Evolutionary conservation across 2,329 filamentous ascomycete species (phyloP).

Genomic region (Trichoderma simmonsii): DNA sequence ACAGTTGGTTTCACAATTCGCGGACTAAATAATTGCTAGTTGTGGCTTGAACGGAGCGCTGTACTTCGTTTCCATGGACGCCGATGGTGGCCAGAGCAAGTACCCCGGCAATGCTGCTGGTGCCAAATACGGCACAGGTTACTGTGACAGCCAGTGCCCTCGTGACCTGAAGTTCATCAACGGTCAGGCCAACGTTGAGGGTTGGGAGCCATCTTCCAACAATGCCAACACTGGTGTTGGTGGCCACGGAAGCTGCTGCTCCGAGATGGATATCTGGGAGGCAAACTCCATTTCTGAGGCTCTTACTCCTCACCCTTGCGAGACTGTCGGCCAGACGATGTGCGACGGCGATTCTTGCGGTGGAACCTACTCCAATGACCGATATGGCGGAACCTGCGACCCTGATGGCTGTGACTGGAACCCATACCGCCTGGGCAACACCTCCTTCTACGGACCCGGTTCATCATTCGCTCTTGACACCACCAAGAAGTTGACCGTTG

Average conservation of each 20-base stretch:
- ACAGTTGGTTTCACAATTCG: neutral
- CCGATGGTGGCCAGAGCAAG: conserved; percentile 52
- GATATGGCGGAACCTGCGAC: conserved; percentile 63
- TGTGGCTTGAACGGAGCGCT: conserved; percentile 71
- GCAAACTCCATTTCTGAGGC: conserved; percentile 64
- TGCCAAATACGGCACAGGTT: conserved; percentile 60
- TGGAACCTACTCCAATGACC: conserved; percentile 49
- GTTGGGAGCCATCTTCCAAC: conserved; percentile 48
- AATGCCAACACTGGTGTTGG: conserved; percentile 56
- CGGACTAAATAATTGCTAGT: conserved; percentile 36
- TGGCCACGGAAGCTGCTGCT: conserved; percentile 53
- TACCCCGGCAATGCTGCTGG: conserved; percentile 50
- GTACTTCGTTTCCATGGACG: conserved; percentile 62
- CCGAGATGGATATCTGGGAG: conserved; percentile 64
- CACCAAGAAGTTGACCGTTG: conserved; percentile 58
- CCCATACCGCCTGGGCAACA: conserved; percentile 63
- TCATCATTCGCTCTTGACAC: conserved; percentile 57
- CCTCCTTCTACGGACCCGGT: conserved; percentile 58
- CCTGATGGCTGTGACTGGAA: conserved; percentile 71
- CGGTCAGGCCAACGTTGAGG: conserved; percentile 52
- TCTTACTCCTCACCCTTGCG: conserved; percentile 64
- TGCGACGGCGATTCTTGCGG: conserved; percentile 53
- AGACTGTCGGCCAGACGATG: conserved; percentile 44
- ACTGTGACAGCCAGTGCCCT: conserved; percentile 52
- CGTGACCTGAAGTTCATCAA: conserved; percentile 57